These are phyloP conservation scores for Mortierella sp. DNA, from an alignment of 371 early-diverging fungal species.

Conservation along the genomic window DNA sequence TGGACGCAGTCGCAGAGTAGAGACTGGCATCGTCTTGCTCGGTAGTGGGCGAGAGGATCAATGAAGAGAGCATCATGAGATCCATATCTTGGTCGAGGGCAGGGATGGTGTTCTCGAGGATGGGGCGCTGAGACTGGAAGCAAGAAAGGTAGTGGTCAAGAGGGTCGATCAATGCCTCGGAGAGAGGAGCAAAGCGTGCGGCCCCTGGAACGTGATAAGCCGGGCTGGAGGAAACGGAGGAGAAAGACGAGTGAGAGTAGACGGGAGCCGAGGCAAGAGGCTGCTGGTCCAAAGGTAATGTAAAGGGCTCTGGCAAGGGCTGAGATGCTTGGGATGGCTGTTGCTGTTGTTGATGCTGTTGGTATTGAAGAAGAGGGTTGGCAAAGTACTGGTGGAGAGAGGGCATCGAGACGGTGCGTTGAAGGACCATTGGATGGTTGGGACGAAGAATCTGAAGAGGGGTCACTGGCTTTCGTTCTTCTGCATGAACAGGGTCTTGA, in stretches of 20 bases:
- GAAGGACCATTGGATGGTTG: conserved; percentile 41
- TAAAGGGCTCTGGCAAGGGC: neutral
- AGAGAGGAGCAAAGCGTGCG: conserved; percentile 25
- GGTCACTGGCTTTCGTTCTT: neutral
- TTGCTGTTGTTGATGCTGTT: conserved; percentile 9
- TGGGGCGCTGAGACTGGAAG: conserved; percentile 15
- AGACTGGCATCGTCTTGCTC: neutral
- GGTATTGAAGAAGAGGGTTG: neutral
- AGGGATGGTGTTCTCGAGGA: conserved; percentile 28
- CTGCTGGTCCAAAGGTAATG: neutral
- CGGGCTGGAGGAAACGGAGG: conserved; percentile 16
- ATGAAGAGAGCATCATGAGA: conserved; percentile 34
- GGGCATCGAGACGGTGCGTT: conserved; percentile 34
- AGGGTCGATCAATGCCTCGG: conserved; percentile 13
- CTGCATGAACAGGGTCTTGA: neutral
- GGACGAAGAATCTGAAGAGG: conserved; percentile 24
- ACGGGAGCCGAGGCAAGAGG: conserved; percentile 1
- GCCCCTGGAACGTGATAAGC: conserved; percentile 24
- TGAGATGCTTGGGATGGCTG: neutral
- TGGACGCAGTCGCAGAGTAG: neutral
- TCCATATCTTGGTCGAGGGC: conserved; percentile 29
- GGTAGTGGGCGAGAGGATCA: conserved; percentile 10
- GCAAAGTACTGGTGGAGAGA: neutral
- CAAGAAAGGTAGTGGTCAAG: conserved; percentile 20
- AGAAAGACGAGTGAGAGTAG: neutral